Conservation (phyloP, 805 yeast species). For the Kuraishia ogatae region DNA sequence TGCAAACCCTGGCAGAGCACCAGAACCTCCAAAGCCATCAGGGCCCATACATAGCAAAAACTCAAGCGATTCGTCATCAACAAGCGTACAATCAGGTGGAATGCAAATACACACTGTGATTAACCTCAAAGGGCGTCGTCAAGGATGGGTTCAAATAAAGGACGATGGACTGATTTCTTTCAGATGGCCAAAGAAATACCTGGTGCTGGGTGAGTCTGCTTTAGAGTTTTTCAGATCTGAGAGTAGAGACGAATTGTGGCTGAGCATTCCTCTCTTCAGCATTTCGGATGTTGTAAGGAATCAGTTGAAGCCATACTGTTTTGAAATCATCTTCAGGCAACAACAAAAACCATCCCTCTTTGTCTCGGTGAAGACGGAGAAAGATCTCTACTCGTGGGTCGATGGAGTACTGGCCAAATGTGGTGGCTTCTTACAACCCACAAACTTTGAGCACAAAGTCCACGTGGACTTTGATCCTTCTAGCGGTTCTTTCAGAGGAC, state of each 20-base stretch:
- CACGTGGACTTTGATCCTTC: slow-evolving; percentile 84
- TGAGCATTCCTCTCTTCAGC: slow-evolving; percentile 47
- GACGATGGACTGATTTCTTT: slow-evolving; percentile 88
- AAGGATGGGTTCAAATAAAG: slow-evolving; percentile 88
- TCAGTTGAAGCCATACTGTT: slow-evolving; percentile 68
- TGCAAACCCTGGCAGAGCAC: slow-evolving; percentile 49
- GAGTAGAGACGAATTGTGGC: slow-evolving; percentile 33
- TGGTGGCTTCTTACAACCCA: slow-evolving; percentile 76
- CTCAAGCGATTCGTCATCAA: slow-evolving; percentile 21
- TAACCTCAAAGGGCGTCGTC: slow-evolving; percentile 24
- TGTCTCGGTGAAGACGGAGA: slow-evolving; percentile 68
- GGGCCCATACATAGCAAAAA: slow-evolving; percentile 21
- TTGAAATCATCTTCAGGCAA: slow-evolving; percentile 61
- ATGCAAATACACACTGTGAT: slow-evolving; percentile 21
- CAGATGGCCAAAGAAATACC: slow-evolving; percentile 85
- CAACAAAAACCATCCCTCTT: slow-evolving; percentile 41
- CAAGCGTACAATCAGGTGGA: slow-evolving; percentile 13
- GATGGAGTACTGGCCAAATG: slow-evolving; percentile 78
- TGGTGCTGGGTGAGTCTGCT: slow-evolving; percentile 69
- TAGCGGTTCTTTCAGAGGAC: slow-evolving; percentile 46
- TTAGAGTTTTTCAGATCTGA: slow-evolving; percentile 72
- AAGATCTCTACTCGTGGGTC: slow-evolving; percentile 82
- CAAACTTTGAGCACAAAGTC: slow-evolving; percentile 90
- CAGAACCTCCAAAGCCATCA: slow-evolving; percentile 32
- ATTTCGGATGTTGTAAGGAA: slow-evolving; percentile 58